Evolutionary conservation across 192 early-diverging fungal species (phyloP), one percentile per base, ranked within the genome.

Genomic region (Mortierella claussenii): DNA sequence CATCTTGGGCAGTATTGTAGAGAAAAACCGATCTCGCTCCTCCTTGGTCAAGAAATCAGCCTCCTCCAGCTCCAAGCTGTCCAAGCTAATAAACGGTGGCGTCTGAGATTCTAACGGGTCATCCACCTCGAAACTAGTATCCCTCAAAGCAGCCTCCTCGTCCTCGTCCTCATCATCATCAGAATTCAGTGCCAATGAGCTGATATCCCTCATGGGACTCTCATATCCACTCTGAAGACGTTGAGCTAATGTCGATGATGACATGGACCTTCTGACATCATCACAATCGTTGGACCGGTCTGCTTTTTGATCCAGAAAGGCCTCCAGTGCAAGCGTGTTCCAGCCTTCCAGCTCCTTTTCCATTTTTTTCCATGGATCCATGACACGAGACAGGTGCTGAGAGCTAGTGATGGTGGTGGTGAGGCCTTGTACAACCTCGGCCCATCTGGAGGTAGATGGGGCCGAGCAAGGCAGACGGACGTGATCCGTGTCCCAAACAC

Each of bases 391-490:
- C 26, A 76, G 58, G 6, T 76, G 49, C 15, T 62, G 23, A 1
- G 73, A 43, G 44, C 55, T 51, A 12, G 37, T 33, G 37, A 76
- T 76, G 3, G 52, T 32, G 13, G 64, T 45, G 0, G 73, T 67
- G 23, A 76, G 21, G 4, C 73, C 65, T 36, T 67, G 73, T 10
- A 76, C 59, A 26, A 76, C 62, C n/a, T 61, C 28, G 0, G 43
- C 12, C 73, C 73, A 76, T 8, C 26, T n/a, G 2, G 51, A 36
- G 12, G 23, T 0, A 5, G 45, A n/a, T 1, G 55, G 53, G 20
- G 34, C 18, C 11, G 73, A 76, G 36, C 73, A 76, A 1, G 73
- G 57, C 15, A 76, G 49, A 3, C 73, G 64, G 24, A 76, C 73
- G 27, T 76, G 64, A 18, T 67, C 37, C 11, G 48, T 60, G 30